Conservation (phyloP, 176 grass and related monocot species). For the Areca catechu region DNA sequence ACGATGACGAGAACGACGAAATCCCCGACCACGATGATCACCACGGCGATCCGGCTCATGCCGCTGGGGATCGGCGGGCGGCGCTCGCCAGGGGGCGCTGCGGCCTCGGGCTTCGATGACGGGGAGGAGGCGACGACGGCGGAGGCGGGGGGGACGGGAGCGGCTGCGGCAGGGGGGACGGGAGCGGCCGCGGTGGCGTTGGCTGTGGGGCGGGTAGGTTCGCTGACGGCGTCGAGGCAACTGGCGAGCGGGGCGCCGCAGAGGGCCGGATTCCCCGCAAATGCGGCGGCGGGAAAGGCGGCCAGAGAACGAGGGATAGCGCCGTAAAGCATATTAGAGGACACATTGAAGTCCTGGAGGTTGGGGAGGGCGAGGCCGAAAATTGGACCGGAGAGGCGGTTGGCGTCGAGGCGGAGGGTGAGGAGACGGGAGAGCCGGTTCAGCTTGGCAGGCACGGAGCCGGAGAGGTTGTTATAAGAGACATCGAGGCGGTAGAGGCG, state of each 20-base stretch:
- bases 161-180: background rate
- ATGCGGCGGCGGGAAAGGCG: background rate
- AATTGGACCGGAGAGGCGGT: conserved; percentile 6
- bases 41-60: conserved; percentile 65
- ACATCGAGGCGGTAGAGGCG: conserved; percentile 79
- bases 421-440: conserved; percentile 8
- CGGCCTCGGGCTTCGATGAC: conserved; percentile 28
- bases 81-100: background rate
- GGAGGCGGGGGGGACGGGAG: conserved; percentile 27
- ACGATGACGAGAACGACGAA: conserved; percentile 77
- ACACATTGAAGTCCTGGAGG: conserved; percentile 8
- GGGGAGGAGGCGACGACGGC: conserved; percentile 46
- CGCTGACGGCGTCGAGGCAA: conserved; percentile 12
- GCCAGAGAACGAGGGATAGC: background rate
- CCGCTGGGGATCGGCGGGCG: conserved; percentile 12
- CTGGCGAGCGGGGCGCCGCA: background rate
- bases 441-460: conserved; percentile 3
- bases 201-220: conserved; percentile 14
- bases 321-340: conserved; percentile 6
- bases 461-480: conserved; percentile 60
- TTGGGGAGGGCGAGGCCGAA: conserved; percentile 3
- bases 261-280: conserved; percentile 1
- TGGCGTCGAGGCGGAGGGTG: background rate
- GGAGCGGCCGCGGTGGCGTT: background rate
- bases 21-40: conserved; percentile 66